Evolutionary conservation across 2,329 filamentous ascomycete species (phyloP).

Genomic region (Ustilaginoidea virens): DNA sequence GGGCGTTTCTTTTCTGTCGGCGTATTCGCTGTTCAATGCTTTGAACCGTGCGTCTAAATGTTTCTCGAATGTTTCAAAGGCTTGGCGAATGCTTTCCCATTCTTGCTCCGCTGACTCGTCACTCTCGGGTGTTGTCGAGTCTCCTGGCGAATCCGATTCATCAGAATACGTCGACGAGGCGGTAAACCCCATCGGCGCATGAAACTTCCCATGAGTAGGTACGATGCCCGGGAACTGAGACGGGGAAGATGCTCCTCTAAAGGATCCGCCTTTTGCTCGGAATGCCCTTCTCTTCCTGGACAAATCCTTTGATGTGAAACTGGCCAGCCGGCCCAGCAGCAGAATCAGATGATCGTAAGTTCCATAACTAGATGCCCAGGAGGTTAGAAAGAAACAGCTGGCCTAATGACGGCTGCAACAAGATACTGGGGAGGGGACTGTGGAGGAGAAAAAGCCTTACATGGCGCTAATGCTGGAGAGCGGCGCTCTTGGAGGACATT

Average conservation of each 20-base stretch:
- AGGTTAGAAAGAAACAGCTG: too few relatives aligned
- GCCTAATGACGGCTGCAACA: too few relatives aligned
- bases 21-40: constrained; percentile 54
- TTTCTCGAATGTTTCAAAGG: constrained; percentile 51
- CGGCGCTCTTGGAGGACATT: constrained; percentile 72
- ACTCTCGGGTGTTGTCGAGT: constrained; percentile 44
- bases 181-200: constrained; percentile 38
- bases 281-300: constrained; percentile 57
- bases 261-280: constrained; percentile 14
- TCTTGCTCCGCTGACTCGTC: constrained; percentile 59
- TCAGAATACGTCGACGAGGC: constrained; percentile 30
- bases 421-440: neutral
- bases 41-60: constrained; percentile 63
- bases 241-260: constrained; percentile 16
- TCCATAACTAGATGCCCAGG: too few relatives aligned
- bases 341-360: constrained; percentile 80
- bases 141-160: constrained; percentile 27
- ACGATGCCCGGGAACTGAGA: constrained; percentile 41
- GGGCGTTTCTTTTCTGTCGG: constrained; percentile 45
- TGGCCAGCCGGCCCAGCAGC: constrained; percentile 61
- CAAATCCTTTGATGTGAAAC: constrained; percentile 66
- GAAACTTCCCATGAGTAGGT: constrained; percentile 33
- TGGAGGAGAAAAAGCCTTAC: constrained; percentile 27
- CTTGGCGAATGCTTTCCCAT: constrained; percentile 59
- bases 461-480: constrained; percentile 61